phyloP scores from a whole-genome alignment of 345 rosid species.

The Pugionium cornutum region DNA sequence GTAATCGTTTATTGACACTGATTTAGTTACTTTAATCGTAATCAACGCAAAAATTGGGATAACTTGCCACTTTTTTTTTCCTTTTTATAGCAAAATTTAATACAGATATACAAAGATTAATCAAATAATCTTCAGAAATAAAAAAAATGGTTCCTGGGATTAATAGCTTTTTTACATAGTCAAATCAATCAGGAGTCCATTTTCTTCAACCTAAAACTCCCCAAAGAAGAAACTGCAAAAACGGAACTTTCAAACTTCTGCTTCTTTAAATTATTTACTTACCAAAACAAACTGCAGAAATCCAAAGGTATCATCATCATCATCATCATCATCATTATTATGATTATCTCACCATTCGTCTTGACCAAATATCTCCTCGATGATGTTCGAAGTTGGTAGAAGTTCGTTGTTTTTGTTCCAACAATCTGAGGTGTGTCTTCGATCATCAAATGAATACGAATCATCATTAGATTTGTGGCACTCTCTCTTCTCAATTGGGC shows the following conservation, averaged over 20 bases:
- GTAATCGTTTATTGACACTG: too few species aligned
- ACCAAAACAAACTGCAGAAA: background rate
- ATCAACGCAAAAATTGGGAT: background rate
- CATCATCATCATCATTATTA: too few species aligned
- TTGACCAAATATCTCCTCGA: slow-evolving; percentile 68
- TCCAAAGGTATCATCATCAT: slow-evolving; percentile 17
- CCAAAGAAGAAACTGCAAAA: background rate
- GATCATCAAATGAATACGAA: slow-evolving; percentile 45
- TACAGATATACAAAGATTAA: slow-evolving; percentile 23
- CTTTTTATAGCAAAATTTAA: slow-evolving; percentile 24
- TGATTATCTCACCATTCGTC: slow-evolving; percentile 11
- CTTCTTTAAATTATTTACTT: background rate
- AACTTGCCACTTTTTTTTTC: background rate
- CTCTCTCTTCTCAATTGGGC: slow-evolving; percentile 22
- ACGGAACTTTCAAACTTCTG: slow-evolving; percentile 27
- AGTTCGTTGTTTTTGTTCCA: slow-evolving; percentile 51
- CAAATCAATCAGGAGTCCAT: slow-evolving; percentile 24
- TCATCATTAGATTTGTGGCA: slow-evolving; percentile 40
- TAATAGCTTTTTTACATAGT: slow-evolving; percentile 19
- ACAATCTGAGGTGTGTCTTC: slow-evolving; percentile 40
- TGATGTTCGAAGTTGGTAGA: slow-evolving; percentile 63
- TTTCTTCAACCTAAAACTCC: slow-evolving; percentile 27
- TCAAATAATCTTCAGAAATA: slow-evolving; percentile 15
- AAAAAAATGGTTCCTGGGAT: slow-evolving; percentile 21
- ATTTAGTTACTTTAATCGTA: background rate